A percentile compares a stretch with the other conserved stretches of the same genome.
Evolutionary conservation across 805 yeast species (phyloP).

Genomic region (Lachancea thermotolerans): DNA sequence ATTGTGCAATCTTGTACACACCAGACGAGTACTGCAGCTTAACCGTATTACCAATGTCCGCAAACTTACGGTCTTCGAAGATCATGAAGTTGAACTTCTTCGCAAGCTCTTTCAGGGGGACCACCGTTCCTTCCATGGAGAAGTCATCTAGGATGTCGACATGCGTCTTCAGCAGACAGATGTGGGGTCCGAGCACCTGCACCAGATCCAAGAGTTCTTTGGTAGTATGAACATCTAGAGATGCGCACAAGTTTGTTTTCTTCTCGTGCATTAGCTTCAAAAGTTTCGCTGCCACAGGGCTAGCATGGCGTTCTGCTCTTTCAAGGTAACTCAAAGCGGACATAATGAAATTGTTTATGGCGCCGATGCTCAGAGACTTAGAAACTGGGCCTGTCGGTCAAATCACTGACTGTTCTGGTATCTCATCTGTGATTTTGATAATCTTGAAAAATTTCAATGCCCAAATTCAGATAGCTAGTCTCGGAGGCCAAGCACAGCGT

Average conservation of each 20-base stretch:
- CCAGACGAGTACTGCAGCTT: constrained; percentile 91
- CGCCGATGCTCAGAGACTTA: not conserved
- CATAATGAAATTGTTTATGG: constrained; percentile 11
- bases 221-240: constrained; percentile 83
- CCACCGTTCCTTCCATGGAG: constrained; percentile 67
- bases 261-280: constrained; percentile 69
- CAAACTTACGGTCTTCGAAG: constrained; percentile 96
- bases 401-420: too few species aligned
- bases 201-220: constrained; percentile 62
- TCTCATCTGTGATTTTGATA: too few species aligned
- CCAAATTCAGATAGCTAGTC: too few species aligned
- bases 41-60: constrained; percentile 97
- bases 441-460: too few species aligned
- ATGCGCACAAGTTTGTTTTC: constrained; percentile 87
- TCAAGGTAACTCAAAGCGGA: constrained; percentile 44
- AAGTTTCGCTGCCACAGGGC: constrained; percentile 74
- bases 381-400: not conserved
- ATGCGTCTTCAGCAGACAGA: constrained; percentile 90
- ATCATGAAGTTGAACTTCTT: constrained; percentile 81
- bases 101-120: constrained; percentile 66
- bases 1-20: constrained; percentile 75
- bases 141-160: constrained; percentile 90
- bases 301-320: constrained; percentile 64
- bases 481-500: too few species aligned
- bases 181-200: constrained; percentile 82